phyloP scores from a whole-genome alignment of 1,139 yeast species.

The Suhomyces maxii region DNA sequence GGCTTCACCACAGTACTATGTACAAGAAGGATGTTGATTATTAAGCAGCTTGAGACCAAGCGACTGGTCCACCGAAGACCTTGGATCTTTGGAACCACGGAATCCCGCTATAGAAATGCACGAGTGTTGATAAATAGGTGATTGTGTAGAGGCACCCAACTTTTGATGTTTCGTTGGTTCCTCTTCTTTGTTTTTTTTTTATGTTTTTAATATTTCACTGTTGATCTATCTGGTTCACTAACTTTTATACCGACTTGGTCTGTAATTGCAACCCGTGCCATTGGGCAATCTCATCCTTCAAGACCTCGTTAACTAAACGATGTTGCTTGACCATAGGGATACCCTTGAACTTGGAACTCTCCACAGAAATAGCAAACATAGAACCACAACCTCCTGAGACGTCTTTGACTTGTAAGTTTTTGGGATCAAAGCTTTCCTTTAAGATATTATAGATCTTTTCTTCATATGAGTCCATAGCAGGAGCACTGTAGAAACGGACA shows the following conservation, averaged over 20 bases:
- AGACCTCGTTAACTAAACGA: slow-evolving; percentile 75
- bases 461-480: slow-evolving; percentile 65
- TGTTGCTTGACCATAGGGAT: slow-evolving; percentile 88
- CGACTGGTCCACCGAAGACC: no score
- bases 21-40: background rate
- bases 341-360: slow-evolving; percentile 74
- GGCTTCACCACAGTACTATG: background rate
- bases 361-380: slow-evolving; percentile 87
- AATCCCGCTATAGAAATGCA: no score
- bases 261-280: slow-evolving; percentile 95
- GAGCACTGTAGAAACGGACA: slow-evolving; percentile 10
- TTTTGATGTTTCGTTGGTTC: no score
- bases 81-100: no score
- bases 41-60: no score
- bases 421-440: slow-evolving; percentile 56
- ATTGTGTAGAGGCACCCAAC: no score
- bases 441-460: slow-evolving; percentile 59
- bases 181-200: no score
- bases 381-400: slow-evolving; percentile 97
- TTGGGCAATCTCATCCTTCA: slow-evolving; percentile 80
- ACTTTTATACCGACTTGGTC: slow-evolving; percentile 45
- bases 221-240: background rate
- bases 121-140: no score
- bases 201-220: background rate
- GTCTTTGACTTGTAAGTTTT: slow-evolving; percentile 65